Evolutionary conservation across 2,329 filamentous ascomycete genomes (phyloP).

Genomic region (Pseudocercospora pini-densiflorae): DNA sequence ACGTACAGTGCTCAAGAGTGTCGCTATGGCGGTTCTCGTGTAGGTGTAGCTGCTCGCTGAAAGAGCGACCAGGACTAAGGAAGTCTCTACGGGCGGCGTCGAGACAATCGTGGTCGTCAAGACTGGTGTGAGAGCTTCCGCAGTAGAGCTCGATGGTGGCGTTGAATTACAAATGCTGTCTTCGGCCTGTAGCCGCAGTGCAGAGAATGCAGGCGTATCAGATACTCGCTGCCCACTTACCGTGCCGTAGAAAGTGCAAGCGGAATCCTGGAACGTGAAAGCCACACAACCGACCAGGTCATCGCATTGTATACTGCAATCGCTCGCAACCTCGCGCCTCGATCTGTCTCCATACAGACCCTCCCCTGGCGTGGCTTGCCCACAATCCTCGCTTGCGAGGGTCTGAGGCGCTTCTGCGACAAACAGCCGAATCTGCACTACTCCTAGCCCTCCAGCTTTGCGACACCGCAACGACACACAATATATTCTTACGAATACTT

Average conservation of each 20-base stretch:
- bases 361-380: no score
- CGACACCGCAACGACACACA: no score
- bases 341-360: no score
- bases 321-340: background rate
- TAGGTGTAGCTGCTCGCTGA: background rate
- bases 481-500: no score
- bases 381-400: no score
- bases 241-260: background rate
- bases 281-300: background rate
- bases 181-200: background rate
- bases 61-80: background rate
- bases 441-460: no score
- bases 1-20: background rate
- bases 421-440: no score
- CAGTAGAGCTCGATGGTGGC: background rate
- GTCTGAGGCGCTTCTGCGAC: no score
- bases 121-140: background rate
- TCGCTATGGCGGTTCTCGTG: background rate
- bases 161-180: background rate
- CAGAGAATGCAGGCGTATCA: constrained; percentile 5
- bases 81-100: background rate
- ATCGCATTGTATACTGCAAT: constrained; percentile 2
- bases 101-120: background rate
- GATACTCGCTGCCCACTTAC: constrained; percentile 1
- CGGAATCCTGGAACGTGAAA: background rate